phyloP scores from a whole-genome alignment of 345 rosid species.

The Salix exigua region DNA sequence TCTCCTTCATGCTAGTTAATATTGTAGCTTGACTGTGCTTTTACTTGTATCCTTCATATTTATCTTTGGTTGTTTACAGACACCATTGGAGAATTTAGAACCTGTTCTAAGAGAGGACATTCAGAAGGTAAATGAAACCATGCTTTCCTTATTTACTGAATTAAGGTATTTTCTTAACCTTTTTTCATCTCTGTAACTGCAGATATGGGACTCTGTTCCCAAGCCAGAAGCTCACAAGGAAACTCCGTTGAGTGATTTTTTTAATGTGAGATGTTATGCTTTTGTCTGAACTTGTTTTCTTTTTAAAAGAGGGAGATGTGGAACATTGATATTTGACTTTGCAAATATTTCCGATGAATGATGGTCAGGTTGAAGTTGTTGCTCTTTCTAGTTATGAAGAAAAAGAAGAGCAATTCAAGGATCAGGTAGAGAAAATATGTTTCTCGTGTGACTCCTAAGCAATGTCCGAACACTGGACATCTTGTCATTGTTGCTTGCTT shows the following conservation, averaged over 20 bases:
- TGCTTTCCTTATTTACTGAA: conserved; percentile 22
- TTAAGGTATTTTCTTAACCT: background rate
- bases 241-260: conserved; percentile 93
- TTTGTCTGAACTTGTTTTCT: background rate
- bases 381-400: conserved; percentile 98
- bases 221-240: conserved; percentile 92
- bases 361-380: conserved; percentile 82
- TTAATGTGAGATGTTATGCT: conserved; percentile 56
- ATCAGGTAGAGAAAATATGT: conserved; percentile 58
- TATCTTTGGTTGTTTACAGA: conserved; percentile 47
- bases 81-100: conserved; percentile 90
- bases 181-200: conserved; percentile 25
- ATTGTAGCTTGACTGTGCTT: background rate
- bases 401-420: conserved; percentile 91
- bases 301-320: background rate
- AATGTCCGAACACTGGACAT: background rate
- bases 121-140: conserved; percentile 60
- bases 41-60: background rate
- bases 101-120: conserved; percentile 95
- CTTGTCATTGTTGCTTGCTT: background rate
- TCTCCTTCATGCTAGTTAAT: background rate
- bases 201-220: conserved; percentile 98
- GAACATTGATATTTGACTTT: conserved; percentile 4
- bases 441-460: background rate
- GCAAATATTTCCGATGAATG: conserved; percentile 9